Conservation (phyloP, 2,329 filamentous ascomycete genomes). For the Grosmannia serpens region DNA sequence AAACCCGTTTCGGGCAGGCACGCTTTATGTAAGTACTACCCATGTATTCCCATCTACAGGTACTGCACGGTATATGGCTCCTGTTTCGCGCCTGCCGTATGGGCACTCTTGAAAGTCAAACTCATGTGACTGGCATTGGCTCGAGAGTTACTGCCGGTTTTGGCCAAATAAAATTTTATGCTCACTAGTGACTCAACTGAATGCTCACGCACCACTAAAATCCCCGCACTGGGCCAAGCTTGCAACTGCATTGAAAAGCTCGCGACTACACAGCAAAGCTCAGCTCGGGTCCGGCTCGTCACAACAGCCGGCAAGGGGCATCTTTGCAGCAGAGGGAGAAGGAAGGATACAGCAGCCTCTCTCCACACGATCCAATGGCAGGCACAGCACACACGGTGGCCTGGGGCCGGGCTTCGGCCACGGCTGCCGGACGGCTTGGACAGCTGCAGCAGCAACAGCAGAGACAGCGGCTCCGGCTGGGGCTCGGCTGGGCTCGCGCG, state of each 20-base stretch:
- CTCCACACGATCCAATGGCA: background rate
- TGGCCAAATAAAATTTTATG: background rate
- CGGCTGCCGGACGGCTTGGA: background rate
- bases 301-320: background rate
- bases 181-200: background rate
- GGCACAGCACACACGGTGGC: background rate
- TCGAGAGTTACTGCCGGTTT: background rate
- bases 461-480: too few species aligned
- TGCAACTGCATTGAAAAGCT: too few species aligned
- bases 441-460: background rate
- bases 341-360: too few species aligned
- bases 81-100: background rate
- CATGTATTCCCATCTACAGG: background rate
- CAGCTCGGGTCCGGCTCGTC: background rate
- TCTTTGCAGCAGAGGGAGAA: too few species aligned
- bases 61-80: background rate
- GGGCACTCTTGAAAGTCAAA: background rate
- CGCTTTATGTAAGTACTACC: background rate
- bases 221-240: background rate
- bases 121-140: background rate
- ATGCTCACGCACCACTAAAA: background rate
- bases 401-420: background rate
- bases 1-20: background rate
- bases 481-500: conserved; percentile 3
- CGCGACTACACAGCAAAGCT: too few species aligned